Conservation (phyloP, 306 rosid species). For the Ochetophila trinervis region DNA sequence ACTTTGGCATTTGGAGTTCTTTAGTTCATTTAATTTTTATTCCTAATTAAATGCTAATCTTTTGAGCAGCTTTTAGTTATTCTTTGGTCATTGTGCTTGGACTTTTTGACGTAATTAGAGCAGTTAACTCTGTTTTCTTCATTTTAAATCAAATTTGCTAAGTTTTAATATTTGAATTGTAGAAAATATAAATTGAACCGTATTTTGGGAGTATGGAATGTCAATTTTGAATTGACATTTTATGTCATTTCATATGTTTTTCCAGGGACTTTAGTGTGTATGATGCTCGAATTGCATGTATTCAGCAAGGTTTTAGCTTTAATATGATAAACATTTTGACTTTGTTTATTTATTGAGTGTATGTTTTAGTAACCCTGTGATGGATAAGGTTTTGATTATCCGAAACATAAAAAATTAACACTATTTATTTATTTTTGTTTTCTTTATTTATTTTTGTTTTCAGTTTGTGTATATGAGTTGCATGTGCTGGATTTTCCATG, state of each 20-base stretch:
- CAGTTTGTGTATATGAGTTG: constrained; percentile 86
- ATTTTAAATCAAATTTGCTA: constrained; percentile 3
- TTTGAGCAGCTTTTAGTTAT: neutral
- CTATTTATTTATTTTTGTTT: constrained; percentile 32
- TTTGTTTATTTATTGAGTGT: too few relatives aligned
- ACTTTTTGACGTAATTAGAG: constrained; percentile 4
- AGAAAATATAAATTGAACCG: neutral
- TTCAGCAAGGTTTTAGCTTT: neutral
- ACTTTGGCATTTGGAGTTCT: neutral
- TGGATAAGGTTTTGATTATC: constrained; percentile 9
- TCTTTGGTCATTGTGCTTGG: constrained; percentile 3
- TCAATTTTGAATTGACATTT: neutral
- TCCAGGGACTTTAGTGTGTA: neutral
- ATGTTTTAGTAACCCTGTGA: constrained; percentile 24
- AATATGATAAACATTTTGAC: neutral
- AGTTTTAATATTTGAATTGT: neutral
- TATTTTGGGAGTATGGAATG: neutral
- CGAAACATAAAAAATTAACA: constrained; percentile 7
- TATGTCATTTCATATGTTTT: neutral
- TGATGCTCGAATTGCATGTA: constrained; percentile 11
- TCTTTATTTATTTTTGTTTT: constrained; percentile 25
- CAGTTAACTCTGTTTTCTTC: constrained; percentile 11
- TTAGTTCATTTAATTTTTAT: constrained; percentile 4
- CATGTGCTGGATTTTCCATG: constrained; percentile 92
- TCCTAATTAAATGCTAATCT: constrained; percentile 23